A percentile compares a stretch with the other conserved stretches of the same genome.
These are phyloP conservation scores for Fraxinus anomala DNA, from an alignment of 257 asterid species.

Conservation along the genomic window DNA sequence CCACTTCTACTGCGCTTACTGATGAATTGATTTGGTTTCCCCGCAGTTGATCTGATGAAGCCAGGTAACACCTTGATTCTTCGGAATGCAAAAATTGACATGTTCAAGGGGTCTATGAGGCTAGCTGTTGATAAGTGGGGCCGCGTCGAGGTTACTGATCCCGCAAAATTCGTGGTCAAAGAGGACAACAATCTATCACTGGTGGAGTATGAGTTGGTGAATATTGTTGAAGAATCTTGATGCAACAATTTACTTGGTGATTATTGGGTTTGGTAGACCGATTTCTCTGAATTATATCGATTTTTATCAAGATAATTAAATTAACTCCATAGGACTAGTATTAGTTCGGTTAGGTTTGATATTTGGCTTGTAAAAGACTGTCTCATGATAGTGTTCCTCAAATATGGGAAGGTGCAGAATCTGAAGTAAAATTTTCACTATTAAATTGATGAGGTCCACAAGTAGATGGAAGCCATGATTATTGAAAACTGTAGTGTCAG, in stretches of 20 bases:
- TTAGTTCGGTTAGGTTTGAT: conserved; percentile 33
- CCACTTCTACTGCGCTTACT: conserved; percentile 1
- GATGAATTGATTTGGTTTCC: conserved; percentile 10
- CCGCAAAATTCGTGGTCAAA: conserved; percentile 61
- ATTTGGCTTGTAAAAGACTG: conserved; percentile 36
- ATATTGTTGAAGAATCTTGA: conserved; percentile 62
- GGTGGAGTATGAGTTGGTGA: conserved; percentile 81
- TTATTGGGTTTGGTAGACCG: conserved; percentile 50
- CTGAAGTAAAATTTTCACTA: background rate
- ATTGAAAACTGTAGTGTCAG: background rate
- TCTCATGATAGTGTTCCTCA: conserved; percentile 18
- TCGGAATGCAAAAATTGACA: conserved; percentile 75
- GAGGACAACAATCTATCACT: conserved; percentile 80
- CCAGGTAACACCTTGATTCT: conserved; percentile 58
- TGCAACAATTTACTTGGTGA: conserved; percentile 33
- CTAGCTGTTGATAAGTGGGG: conserved; percentile 86
- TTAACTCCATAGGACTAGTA: conserved; percentile 40
- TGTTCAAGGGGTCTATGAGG: conserved; percentile 86
- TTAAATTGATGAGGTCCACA: background rate
- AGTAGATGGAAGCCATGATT: conserved; percentile 33
- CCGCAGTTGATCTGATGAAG: conserved; percentile 72
- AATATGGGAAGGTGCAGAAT: conserved; percentile 29
- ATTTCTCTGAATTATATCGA: conserved; percentile 34
- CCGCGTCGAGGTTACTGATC: conserved; percentile 67
- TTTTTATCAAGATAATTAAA: conserved; percentile 16